Evolutionary conservation across 2,329 filamentous ascomycete genomes (phyloP).

Genomic region (Rosellinia necatrix): DNA sequence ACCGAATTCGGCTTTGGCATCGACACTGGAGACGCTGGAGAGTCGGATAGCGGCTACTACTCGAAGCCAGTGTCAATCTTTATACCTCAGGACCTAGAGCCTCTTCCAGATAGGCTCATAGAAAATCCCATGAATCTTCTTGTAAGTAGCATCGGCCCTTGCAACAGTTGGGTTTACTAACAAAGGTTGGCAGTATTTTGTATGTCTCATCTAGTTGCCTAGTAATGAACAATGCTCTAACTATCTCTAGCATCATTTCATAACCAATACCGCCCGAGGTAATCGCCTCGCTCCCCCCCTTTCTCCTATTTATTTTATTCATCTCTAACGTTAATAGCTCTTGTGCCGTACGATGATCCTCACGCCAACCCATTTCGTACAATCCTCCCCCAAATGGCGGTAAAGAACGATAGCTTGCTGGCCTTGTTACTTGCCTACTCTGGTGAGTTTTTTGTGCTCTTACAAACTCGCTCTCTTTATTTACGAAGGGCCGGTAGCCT

Average conservation of each 20-base stretch:
- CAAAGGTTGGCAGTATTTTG: conserved; percentile 50
- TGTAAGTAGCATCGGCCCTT: conserved; percentile 38
- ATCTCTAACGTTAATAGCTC: conserved; percentile 51
- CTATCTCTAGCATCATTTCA: conserved; percentile 61
- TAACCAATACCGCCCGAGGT: conserved; percentile 78
- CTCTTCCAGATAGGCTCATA: conserved; percentile 59
- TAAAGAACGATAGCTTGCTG: conserved; percentile 71
- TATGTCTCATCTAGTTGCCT: conserved; percentile 37
- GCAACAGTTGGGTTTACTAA: conserved; percentile 35
- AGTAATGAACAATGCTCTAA: conserved; percentile 18
- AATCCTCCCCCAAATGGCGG: conserved; percentile 63
- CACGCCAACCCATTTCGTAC: conserved; percentile 59
- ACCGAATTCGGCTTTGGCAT: conserved; percentile 54
- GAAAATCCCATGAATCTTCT: conserved; percentile 82
- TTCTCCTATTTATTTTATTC: conserved; percentile 23
- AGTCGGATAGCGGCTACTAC: conserved; percentile 70
- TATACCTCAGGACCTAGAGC: conserved; percentile 54
- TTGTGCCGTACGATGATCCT: conserved; percentile 56
- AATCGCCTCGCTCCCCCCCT: conserved; percentile 6
- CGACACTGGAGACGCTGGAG: conserved; percentile 54
- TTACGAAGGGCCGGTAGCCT: conserved; percentile 53
- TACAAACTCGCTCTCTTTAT: conserved; percentile 7
- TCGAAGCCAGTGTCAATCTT: conserved; percentile 67
- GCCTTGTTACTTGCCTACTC: conserved; percentile 81
- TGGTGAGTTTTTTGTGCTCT: conserved; percentile 38